Conservation (phyloP, 2,329 filamentous ascomycete species). For the Colletotrichum trifolii region DNA sequence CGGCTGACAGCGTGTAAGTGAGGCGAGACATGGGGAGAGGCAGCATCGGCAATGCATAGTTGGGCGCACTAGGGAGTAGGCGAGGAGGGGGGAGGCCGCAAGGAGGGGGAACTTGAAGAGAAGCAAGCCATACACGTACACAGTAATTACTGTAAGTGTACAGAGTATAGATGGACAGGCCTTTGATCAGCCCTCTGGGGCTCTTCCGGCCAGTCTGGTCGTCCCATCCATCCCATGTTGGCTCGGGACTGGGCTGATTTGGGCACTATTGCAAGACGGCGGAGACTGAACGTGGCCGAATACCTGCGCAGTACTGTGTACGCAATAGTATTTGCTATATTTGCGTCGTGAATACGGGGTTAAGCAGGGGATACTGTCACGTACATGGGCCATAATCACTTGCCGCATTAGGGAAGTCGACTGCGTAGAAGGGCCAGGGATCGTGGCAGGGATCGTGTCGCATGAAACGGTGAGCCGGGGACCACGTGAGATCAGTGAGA, state of each 20-base stretch:
- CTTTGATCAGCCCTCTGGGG: slow-evolving; percentile 27
- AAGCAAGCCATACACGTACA: not conserved
- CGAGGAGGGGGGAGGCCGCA: not conserved
- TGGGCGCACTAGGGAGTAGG: not conserved
- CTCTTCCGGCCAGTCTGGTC: not conserved
- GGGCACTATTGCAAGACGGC: not conserved
- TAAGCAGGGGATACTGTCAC: not conserved
- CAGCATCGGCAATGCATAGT: no score
- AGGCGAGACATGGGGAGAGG: no score
- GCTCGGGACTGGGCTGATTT: slow-evolving; percentile 13
- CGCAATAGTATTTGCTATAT: not conserved
- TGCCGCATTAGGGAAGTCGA: slow-evolving; percentile 7
- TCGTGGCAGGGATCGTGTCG: slow-evolving; percentile 15
- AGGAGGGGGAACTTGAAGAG: slow-evolving; percentile 1
- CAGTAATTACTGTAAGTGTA: no score
- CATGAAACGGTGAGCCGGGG: slow-evolving; percentile 29
- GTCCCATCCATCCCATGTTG: slow-evolving; percentile 6
- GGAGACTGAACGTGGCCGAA: no score
- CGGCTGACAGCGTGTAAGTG: not conserved
- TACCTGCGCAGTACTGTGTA: no score
- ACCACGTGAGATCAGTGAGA: slow-evolving; percentile 4
- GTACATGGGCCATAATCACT: slow-evolving; percentile 16
- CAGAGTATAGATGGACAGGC: not conserved
- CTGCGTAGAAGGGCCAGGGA: not conserved
- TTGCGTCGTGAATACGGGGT: slow-evolving; percentile 18